Evolutionary conservation across 495 filamentous ascomycete genomes (phyloP).

Genomic region (Ascobolus immersus): DNA sequence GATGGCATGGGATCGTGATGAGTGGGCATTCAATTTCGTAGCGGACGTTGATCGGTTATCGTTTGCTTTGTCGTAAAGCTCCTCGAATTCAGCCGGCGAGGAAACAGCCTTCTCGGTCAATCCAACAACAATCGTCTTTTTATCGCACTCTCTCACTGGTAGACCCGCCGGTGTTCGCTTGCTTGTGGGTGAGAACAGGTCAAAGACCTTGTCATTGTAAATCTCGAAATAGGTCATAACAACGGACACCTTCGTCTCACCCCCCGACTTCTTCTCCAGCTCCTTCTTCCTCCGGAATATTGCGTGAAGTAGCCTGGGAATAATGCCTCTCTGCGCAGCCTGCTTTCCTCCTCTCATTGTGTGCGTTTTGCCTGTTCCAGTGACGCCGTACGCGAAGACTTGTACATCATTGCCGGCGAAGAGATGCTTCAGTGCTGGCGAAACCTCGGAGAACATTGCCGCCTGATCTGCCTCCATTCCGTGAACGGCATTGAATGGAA

Average conservation of each 20-base stretch:
- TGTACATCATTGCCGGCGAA: conserved; percentile 88
- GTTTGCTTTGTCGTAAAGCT: conserved; percentile 80
- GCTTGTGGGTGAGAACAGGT: conserved; percentile 74
- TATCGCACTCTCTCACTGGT: conserved; percentile 65
- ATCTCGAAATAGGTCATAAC: conserved; percentile 92
- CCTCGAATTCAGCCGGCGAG: conserved; percentile 78
- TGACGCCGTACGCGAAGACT: conserved; percentile 87
- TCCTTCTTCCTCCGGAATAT: conserved; percentile 71
- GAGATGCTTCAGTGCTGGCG: conserved; percentile 61
- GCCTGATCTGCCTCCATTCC: conserved; percentile 55
- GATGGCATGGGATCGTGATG: conserved; percentile 79
- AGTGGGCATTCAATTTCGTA: conserved; percentile 90
- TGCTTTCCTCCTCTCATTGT: conserved; percentile 91
- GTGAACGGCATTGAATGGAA: conserved; percentile 88
- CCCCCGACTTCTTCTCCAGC: conserved; percentile 59
- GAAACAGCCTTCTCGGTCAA: conserved; percentile 65
- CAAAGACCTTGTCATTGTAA: conserved; percentile 88
- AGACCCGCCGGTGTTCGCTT: conserved; percentile 67
- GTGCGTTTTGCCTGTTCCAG: conserved; percentile 89
- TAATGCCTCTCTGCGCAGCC: conserved; percentile 69
- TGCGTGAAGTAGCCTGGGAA: conserved; percentile 63
- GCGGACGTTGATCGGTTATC: conserved; percentile 73
- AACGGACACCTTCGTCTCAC: conserved; percentile 47
- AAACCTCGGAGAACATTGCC: conserved; percentile 71
- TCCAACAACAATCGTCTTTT: conserved; percentile 81